Conservation (phyloP, 1,284 basidiomycete genomes). For the Sparassis latifolia region DNA sequence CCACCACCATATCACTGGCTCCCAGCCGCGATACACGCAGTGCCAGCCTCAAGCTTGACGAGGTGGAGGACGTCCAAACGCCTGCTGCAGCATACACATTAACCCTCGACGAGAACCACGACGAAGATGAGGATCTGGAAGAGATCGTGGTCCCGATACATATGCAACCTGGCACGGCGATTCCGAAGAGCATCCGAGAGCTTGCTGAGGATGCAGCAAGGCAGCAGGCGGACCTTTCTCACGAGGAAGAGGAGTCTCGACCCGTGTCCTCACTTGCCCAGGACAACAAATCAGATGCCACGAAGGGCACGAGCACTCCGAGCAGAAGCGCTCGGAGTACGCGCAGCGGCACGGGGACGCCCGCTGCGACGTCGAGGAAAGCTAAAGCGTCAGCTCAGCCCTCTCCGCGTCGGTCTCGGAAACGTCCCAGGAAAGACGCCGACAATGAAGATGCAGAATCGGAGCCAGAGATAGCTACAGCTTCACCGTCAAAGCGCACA, state of each 20-base stretch:
- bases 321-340: not conserved
- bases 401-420: constrained; percentile 11
- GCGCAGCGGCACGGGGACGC: not conserved
- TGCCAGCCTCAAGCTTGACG: constrained; percentile 3
- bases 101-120: constrained; percentile 11
- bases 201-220: constrained; percentile 45
- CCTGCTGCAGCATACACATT: not conserved
- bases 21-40: no score
- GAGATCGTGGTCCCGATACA: constrained; percentile 22
- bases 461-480: constrained; percentile 11
- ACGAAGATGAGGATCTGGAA: constrained; percentile 28
- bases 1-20: constrained; percentile 9
- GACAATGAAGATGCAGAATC: constrained; percentile 20
- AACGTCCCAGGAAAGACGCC: constrained; percentile 18
- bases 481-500: constrained; percentile 21
- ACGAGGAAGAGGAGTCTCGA: not conserved
- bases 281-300: not conserved
- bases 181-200: constrained; percentile 59
- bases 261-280: no score
- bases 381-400: constrained; percentile 1
- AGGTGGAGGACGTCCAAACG: not conserved
- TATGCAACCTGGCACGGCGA: constrained; percentile 10
- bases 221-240: constrained; percentile 3
- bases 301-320: not conserved
- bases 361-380: constrained; percentile 8